Percentiles rank a stretch among this genome's conserved stretches.
Conservation (phyloP, 192 early-diverging fungal genomes). For the Podochytrium sp. region DNA sequence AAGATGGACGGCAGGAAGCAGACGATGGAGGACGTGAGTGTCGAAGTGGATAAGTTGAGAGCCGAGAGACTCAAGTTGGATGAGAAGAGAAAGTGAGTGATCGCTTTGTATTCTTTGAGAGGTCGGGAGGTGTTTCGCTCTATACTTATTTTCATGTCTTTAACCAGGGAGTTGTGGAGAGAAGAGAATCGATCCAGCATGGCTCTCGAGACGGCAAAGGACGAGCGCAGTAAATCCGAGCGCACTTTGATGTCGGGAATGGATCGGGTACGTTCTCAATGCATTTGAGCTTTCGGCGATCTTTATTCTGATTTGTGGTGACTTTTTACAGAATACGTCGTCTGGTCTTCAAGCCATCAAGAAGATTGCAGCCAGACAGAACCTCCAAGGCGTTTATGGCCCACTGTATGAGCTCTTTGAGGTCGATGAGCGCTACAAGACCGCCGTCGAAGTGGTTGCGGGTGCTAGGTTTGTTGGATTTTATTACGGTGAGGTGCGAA, state of each 20-base stretch:
- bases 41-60: slow-evolving; percentile 45
- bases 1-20: slow-evolving; percentile 49
- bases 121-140: background rate
- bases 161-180: slow-evolving; percentile 82
- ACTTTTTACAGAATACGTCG: slow-evolving; percentile 64
- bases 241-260: slow-evolving; percentile 73
- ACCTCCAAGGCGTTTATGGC: slow-evolving; percentile 80
- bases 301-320: background rate
- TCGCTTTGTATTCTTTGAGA: background rate
- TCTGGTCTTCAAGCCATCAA: slow-evolving; percentile 77
- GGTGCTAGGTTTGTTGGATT: slow-evolving; percentile 61
- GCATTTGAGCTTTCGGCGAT: background rate
- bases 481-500: background rate
- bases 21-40: slow-evolving; percentile 44
- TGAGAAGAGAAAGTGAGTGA: slow-evolving; percentile 71
- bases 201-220: slow-evolving; percentile 66
- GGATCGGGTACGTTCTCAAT: slow-evolving; percentile 62
- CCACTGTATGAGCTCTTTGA: slow-evolving; percentile 92
- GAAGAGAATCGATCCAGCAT: slow-evolving; percentile 78
- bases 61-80: slow-evolving; percentile 59
- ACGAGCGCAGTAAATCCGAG: slow-evolving; percentile 78
- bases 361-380: slow-evolving; percentile 64
- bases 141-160: background rate
- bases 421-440: slow-evolving; percentile 78
- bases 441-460: slow-evolving; percentile 88